These are phyloP conservation scores for Talaromyces adpressus DNA, from an alignment of 495 filamentous ascomycete genomes.

Conservation along the genomic window DNA sequence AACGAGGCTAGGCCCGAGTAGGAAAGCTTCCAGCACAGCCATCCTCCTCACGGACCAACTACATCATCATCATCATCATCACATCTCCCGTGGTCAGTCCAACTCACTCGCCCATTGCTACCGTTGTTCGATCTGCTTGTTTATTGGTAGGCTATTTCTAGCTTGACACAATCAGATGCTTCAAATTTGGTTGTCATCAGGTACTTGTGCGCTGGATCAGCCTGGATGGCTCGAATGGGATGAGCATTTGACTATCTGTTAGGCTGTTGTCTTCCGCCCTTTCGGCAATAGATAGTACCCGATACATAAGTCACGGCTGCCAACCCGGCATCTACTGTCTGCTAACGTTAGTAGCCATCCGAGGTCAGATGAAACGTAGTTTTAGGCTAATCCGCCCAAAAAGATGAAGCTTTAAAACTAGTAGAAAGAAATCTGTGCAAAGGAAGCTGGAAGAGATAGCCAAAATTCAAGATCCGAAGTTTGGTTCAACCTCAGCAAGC, in stretches of 20 bases:
- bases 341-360: background rate
- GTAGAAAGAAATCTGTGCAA: background rate
- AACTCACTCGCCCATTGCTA: background rate
- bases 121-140: background rate
- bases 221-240: background rate
- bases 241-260: background rate
- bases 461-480: background rate
- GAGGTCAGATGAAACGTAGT: background rate
- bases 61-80: background rate
- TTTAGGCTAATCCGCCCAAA: background rate
- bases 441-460: background rate
- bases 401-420: background rate
- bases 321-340: background rate
- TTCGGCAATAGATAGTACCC: background rate
- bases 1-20: background rate
- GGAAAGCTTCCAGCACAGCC: slow-evolving; percentile 8
- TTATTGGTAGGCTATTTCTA: background rate
- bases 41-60: slow-evolving; percentile 4
- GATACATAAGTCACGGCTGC: background rate
- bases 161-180: background rate
- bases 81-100: background rate
- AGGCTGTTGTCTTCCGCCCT: background rate
- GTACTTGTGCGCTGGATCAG: background rate
- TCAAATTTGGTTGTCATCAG: background rate
- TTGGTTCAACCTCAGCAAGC: background rate